Evolutionary conservation across 441 rosid genomes (phyloP).

Genomic region (Euphorbia celastroides): DNA sequence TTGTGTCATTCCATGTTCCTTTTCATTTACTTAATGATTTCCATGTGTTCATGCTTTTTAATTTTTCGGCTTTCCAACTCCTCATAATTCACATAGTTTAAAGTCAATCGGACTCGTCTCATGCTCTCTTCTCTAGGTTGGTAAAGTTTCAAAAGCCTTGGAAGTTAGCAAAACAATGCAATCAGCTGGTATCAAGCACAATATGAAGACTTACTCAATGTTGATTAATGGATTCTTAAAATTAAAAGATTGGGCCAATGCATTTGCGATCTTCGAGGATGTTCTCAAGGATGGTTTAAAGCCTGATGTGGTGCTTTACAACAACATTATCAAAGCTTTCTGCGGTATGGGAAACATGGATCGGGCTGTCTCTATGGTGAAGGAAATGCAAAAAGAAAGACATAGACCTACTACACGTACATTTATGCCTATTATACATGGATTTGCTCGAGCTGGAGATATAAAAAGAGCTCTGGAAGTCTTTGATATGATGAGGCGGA

Average conservation of each 20-base stretch:
- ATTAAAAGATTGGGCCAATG: conserved; percentile 94
- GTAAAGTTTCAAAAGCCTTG: conserved; percentile 78
- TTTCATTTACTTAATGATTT: neutral
- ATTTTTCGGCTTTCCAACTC: conserved; percentile 5
- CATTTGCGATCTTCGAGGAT: conserved; percentile 85
- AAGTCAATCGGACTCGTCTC: conserved; percentile 1
- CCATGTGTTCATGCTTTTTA: conserved; percentile 4
- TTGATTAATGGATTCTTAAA: conserved; percentile 83
- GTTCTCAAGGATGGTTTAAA: conserved; percentile 64
- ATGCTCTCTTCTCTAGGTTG: conserved; percentile 43
- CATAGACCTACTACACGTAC: conserved; percentile 77
- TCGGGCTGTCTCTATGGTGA: conserved; percentile 73
- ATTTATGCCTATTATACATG: conserved; percentile 86
- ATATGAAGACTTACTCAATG: conserved; percentile 93
- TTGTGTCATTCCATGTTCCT: neutral
- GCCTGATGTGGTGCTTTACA: conserved; percentile 86
- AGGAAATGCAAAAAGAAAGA: conserved; percentile 84
- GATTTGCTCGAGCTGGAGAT: conserved; percentile 77
- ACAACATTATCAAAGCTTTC: conserved; percentile 76
- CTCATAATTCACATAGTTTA: conserved; percentile 2
- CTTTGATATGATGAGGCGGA: conserved; percentile 85
- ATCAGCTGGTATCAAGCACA: conserved; percentile 69
- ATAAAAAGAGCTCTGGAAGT: conserved; percentile 69
- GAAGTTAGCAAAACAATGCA: conserved; percentile 79
- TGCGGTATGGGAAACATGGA: conserved; percentile 99